Evolutionary conservation across 164 flowering plant genomes (phyloP), one percentile per base, ranked within the genome.

Genomic region (Chloranthus sessilifolius): DNA sequence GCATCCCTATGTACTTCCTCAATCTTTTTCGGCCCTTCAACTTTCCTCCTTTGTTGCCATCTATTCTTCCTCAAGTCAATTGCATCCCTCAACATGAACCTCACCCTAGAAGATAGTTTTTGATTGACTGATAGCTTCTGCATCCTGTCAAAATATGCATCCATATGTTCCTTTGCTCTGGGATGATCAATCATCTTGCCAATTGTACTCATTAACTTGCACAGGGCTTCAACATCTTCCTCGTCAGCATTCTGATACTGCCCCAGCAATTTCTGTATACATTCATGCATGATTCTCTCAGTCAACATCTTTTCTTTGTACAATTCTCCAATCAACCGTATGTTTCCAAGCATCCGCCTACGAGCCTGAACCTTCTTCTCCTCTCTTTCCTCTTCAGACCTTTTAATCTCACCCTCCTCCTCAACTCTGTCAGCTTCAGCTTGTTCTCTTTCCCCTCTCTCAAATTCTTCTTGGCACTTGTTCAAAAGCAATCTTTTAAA

Each of bases 1-100:
- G 97, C 94, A 75, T 82, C 90, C 40, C 95, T 74, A 63, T 84
- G 95, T 43, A 90, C 85, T 52, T 90, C 91, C 61, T 90, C 95
- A 52, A 87, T 90, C 74, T 87, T 87, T 44, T 87, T 85, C 0
- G 97, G 95, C 23, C 97, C 91, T 66, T 87, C 95, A 69, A 90
- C 78, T 65, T 90, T 90, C 64, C 94, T 77, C 62, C 95, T 82
- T 61, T 84, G 88, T 60, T 83, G 88, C 98, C 98, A 90, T 47
- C 78, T 82, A 41, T 84, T 87, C 65, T 58, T 87, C 61, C 98
- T 78, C 61, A 90, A 60, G 61, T 90, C 98, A 76, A 90, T 81
- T 20, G 89, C 44, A 64, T 90, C 94, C 64, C 66, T 84, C 68
- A 90, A 69, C 95, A 90, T 81, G 68, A 90, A 87, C 64, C 95